These are phyloP conservation scores for Globisporangium camurandrum DNA, from an alignment of 352 stramenopile genomes.

Conservation along the genomic window DNA sequence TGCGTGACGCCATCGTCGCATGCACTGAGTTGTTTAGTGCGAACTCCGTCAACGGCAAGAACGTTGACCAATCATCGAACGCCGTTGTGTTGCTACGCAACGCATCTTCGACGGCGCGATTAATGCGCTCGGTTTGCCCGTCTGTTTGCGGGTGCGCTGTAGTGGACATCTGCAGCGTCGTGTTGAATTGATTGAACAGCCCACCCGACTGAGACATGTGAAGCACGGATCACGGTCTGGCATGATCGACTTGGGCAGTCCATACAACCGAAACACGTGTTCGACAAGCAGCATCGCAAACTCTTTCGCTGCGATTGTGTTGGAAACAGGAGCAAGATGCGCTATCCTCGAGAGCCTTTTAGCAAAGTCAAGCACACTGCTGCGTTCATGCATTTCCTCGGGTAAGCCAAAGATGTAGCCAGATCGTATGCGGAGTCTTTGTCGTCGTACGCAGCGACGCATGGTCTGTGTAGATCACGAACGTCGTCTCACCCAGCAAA, in stretches of 20 bases:
- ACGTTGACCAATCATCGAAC: background rate
- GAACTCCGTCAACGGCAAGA: background rate
- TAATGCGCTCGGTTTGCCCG: too few species aligned
- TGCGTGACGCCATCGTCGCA: background rate
- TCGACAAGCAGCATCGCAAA: background rate
- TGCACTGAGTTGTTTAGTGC: slow-evolving; percentile 1
- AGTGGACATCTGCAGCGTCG: slow-evolving; percentile 14
- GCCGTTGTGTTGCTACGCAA: slow-evolving; percentile 12
- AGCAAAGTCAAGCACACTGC: background rate
- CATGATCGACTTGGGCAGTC: background rate
- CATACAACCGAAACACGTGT: slow-evolving; percentile 10
- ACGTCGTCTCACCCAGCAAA: too few species aligned
- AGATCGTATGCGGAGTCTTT: too few species aligned
- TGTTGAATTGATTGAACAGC: slow-evolving; percentile 15
- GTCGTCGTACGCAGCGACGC: too few species aligned
- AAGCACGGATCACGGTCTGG: too few species aligned
- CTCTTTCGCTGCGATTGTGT: background rate
- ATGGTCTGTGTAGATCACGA: too few species aligned
- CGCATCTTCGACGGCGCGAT: slow-evolving; percentile 17
- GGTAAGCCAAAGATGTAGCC: background rate
- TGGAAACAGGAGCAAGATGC: background rate
- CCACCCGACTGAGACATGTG: background rate
- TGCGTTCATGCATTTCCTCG: background rate
- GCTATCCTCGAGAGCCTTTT: background rate
- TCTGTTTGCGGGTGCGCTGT: slow-evolving; percentile 7